Percentiles rank a stretch among this genome's conserved stretches.
Conservation (phyloP, 2,329 filamentous ascomycete species). For the Clarireedia hainanense region DNA sequence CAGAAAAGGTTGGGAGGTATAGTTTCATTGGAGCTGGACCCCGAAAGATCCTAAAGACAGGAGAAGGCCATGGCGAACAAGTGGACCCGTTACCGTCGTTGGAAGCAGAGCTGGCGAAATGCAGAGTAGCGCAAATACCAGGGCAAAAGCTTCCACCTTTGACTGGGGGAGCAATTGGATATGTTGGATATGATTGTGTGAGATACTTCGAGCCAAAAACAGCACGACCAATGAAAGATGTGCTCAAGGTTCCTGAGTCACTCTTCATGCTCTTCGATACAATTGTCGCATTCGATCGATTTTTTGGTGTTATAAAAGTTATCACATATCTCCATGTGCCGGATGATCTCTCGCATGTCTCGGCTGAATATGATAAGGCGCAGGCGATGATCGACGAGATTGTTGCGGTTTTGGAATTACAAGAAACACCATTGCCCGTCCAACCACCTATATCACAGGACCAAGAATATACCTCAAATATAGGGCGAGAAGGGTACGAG, state of each 20-base stretch:
- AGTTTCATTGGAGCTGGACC: constrained; percentile 85
- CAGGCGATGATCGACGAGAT: constrained; percentile 55
- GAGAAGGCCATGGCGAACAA: constrained; percentile 76
- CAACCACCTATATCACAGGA: constrained; percentile 66
- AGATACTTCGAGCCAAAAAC: constrained; percentile 98
- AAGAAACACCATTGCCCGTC: constrained; percentile 68
- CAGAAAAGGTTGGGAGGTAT: constrained; percentile 88
- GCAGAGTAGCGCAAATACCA: constrained; percentile 75
- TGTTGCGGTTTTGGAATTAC: constrained; percentile 63
- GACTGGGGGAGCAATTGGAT: constrained; percentile 88
- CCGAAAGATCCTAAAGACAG: constrained; percentile 77
- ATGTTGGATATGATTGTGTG: constrained; percentile 96
- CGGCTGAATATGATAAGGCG: constrained; percentile 62
- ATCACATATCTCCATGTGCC: constrained; percentile 82
- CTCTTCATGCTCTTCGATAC: constrained; percentile 97
- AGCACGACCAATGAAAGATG: constrained; percentile 78
- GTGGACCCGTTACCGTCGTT: constrained; percentile 78
- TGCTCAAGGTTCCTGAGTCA: constrained; percentile 82
- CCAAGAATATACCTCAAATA: constrained; percentile 83
- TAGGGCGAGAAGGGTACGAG: constrained; percentile 84
- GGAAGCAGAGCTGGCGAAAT: constrained; percentile 70
- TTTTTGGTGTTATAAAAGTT: constrained; percentile 86
- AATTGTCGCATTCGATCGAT: constrained; percentile 88
- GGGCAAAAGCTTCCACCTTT: constrained; percentile 76
- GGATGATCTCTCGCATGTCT: constrained; percentile 46